Evolutionary conservation across 148 eudicot species (phyloP), one percentile per base, ranked within the genome.

Genomic region (Vaccinium vitisidaea): DNA sequence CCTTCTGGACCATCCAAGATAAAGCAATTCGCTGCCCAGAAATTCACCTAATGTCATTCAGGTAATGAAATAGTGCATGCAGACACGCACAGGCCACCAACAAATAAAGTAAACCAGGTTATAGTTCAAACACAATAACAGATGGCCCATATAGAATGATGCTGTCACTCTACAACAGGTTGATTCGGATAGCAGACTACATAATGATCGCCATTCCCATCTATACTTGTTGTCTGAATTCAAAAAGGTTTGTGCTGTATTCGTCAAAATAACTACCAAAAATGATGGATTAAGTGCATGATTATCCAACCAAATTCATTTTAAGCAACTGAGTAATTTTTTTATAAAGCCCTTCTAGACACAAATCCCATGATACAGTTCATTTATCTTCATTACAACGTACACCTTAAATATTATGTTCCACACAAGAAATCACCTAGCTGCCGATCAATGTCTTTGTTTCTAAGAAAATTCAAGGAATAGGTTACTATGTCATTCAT

Each of bases 1-100:
- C 99, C 89, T 97, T 97, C 84, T 95, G 95, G 80, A 90, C 91
- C 99, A 97, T 97, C 99, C 99, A 97, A 30, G 94, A 91, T 86
- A 97, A 89, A 85, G 99, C 99, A 90, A 97, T 95, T 67, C 99
- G 86, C 99, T 96, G 94, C 54, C 81, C 61, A 81, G 67, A 90
- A 89, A n/a, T 80, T 55, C 55, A 82, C 73, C 55, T 6, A 74
- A 56, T 54, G 59, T 84, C 46, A 86, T 82, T 82, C 27, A 71
- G 46, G 55, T 50, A 56, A 43, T 52, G n/a, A 4, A 52, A 39
- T 25, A 18, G 8, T 39, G 43, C 36, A 23, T 25, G 27, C 49
- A 49, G 27, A 36, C n/a, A 77, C 5, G 21, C 58, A 32, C 14
- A 50, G 53, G 21, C 73, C 67, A 8, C 49, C 11, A 59, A 43